A percentile compares a stretch with the other conserved stretches of the same genome.
These are phyloP conservation scores for Apiospora rasikravindrae DNA, from an alignment of 2,329 filamentous ascomycete species.

Conservation along the genomic window DNA sequence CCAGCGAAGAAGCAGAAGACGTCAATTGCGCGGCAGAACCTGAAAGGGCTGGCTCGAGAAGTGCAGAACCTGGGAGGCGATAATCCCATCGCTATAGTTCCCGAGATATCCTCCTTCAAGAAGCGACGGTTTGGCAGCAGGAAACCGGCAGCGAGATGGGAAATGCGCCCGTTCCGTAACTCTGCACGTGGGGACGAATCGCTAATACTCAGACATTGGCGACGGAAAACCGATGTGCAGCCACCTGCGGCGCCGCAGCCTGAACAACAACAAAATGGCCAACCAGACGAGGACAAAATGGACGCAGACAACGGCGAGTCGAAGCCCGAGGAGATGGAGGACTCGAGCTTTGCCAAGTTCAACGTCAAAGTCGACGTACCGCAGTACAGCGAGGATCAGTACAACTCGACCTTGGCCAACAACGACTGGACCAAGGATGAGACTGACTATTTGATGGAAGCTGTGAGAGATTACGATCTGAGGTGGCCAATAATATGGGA, in stretches of 20 bases:
- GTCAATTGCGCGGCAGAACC: slow-evolving; percentile 61
- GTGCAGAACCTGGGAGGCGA: slow-evolving; percentile 70
- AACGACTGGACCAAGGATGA: slow-evolving; percentile 89
- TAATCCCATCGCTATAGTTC: slow-evolving; percentile 70
- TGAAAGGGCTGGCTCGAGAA: slow-evolving; percentile 69
- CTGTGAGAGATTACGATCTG: slow-evolving; percentile 80
- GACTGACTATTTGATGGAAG: slow-evolving; percentile 84
- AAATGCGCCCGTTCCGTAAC: slow-evolving; percentile 74
- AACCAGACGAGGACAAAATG: slow-evolving; percentile 34
- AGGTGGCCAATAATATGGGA: slow-evolving; percentile 93
- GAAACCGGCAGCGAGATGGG: slow-evolving; percentile 67
- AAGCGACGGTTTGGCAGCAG: slow-evolving; percentile 60
- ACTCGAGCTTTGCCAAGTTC: slow-evolving; percentile 81
- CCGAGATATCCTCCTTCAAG: slow-evolving; percentile 64
- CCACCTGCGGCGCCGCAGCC: slow-evolving; percentile 35
- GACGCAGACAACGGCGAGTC: not conserved
- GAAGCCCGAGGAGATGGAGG: slow-evolving; percentile 52
- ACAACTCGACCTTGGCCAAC: slow-evolving; percentile 74
- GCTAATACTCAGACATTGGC: slow-evolving; percentile 81
- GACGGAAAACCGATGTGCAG: slow-evolving; percentile 60
- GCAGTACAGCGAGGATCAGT: slow-evolving; percentile 86
- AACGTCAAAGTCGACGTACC: slow-evolving; percentile 82
- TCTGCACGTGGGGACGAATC: slow-evolving; percentile 72
- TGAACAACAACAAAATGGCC: slow-evolving; percentile 23
- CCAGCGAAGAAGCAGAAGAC: slow-evolving; percentile 78